Conservation (phyloP, 2,329 filamentous ascomycete genomes). For the Colletotrichum kahawae region DNA sequence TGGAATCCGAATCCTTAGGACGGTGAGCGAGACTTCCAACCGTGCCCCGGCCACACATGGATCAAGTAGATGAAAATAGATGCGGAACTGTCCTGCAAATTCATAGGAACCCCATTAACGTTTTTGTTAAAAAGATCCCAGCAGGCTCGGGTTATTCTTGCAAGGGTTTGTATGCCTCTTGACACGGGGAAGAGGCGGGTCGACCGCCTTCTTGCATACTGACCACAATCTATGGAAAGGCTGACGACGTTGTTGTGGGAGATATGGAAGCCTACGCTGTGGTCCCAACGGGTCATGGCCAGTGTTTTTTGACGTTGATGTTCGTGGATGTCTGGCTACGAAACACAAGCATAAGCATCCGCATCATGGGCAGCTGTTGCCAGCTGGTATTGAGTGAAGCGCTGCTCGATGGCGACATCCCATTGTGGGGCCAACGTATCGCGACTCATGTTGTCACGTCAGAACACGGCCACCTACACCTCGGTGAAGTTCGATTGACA, state of each 20-base stretch:
- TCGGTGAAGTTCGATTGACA: neutral
- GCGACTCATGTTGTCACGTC: neutral
- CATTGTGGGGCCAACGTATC: neutral
- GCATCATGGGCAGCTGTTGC: neutral
- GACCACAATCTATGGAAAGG: neutral
- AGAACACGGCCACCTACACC: neutral
- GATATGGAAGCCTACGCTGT: neutral
- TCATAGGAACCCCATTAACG: neutral
- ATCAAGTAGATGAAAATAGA: neutral
- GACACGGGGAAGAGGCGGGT: neutral
- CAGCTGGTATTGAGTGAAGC: neutral
- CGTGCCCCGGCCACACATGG: neutral
- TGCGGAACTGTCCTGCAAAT: neutral
- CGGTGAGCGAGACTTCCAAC: neutral
- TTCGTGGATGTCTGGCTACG: neutral
- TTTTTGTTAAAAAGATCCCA: neutral
- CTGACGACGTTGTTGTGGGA: neutral
- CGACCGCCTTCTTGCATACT: neutral
- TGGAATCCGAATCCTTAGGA: neutral
- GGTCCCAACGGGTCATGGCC: neutral
- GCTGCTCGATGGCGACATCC: neutral
- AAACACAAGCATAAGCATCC: neutral
- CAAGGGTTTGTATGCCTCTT: neutral
- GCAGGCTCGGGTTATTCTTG: neutral
- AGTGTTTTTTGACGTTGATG: neutral